phyloP scores from a whole-genome alignment of 2,329 filamentous ascomycete genomes.

The Torrubiella hemipterigena region DNA sequence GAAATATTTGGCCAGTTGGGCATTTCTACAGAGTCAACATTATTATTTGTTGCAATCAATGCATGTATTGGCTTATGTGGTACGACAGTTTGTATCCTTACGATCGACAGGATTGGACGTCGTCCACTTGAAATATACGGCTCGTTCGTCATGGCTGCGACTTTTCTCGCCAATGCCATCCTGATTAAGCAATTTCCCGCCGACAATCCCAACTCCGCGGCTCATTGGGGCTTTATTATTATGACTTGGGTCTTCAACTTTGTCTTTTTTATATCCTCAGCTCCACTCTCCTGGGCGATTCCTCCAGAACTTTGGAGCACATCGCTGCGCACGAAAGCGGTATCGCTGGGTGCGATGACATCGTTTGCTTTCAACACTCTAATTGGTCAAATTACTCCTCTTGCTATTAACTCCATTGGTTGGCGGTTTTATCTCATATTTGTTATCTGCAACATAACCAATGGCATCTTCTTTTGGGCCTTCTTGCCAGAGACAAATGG shows the following conservation, averaged over 20 bases:
- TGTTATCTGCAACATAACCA: slow-evolving; percentile 45
- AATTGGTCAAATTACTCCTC: slow-evolving; percentile 53
- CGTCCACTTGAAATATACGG: slow-evolving; percentile 61
- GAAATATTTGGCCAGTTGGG: slow-evolving; percentile 58
- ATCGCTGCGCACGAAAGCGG: slow-evolving; percentile 60
- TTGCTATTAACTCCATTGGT: slow-evolving; percentile 32
- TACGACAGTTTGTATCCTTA: slow-evolving; percentile 58
- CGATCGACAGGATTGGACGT: slow-evolving; percentile 59
- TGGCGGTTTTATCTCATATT: slow-evolving; percentile 38
- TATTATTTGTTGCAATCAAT: slow-evolving; percentile 68
- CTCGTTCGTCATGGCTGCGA: slow-evolving; percentile 58
- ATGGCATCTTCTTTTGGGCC: slow-evolving; percentile 43
- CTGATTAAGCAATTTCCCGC: slow-evolving; percentile 41
- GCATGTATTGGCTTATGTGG: too few species aligned
- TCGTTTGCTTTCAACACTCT: slow-evolving; percentile 68
- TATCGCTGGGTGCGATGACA: slow-evolving; percentile 62
- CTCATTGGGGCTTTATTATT: slow-evolving; percentile 61
- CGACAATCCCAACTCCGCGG: slow-evolving; percentile 28
- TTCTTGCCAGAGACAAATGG: slow-evolving; percentile 55
- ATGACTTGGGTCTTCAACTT: slow-evolving; percentile 75
- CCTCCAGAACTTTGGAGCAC: slow-evolving; percentile 69
- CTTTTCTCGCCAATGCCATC: slow-evolving; percentile 53
- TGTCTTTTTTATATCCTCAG: slow-evolving; percentile 59
- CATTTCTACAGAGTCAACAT: slow-evolving; percentile 49
- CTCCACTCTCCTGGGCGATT: slow-evolving; percentile 50